A percentile compares a stretch with the other conserved stretches of the same genome.
Conservation (phyloP, 148 eudicot genomes). For the Diospyros lotus region DNA sequence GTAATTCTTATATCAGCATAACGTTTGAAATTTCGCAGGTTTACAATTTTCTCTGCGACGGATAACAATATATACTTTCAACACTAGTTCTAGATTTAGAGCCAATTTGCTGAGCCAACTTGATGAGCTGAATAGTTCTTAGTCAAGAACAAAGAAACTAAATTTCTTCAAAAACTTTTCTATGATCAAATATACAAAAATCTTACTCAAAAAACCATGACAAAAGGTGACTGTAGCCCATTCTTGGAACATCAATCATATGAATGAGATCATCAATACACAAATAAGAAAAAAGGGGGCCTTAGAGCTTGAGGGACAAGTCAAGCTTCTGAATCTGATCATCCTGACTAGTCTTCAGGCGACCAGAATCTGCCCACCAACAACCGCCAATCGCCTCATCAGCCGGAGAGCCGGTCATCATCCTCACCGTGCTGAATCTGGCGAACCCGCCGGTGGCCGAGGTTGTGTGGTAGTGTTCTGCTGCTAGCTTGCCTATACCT, state of each 20-base stretch:
- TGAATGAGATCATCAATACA: background rate
- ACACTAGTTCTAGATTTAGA: background rate
- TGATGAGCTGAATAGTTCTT: background rate
- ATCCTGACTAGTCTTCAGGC: slow-evolving; percentile 33
- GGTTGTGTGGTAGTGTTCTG: slow-evolving; percentile 23
- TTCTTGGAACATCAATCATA: background rate
- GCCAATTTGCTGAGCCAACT: too few species aligned
- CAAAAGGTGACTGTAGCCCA: background rate
- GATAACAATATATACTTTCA: background rate
- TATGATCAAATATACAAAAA: background rate
- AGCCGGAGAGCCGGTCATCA: slow-evolving; percentile 17
- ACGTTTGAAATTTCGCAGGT: too few species aligned
- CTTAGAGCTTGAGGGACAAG: slow-evolving; percentile 63
- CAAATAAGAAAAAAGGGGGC: background rate
- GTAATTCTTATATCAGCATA: too few species aligned
- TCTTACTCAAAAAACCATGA: background rate
- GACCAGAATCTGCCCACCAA: slow-evolving; percentile 41
- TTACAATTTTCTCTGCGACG: too few species aligned
- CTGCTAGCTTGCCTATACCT: slow-evolving; percentile 48
- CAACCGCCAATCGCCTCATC: slow-evolving; percentile 5
- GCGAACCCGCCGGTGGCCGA: slow-evolving; percentile 34
- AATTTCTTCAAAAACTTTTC: background rate
- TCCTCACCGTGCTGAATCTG: slow-evolving; percentile 27
- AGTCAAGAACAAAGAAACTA: background rate
- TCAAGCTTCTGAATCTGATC: slow-evolving; percentile 45